Base-by-base conservation (phyloP, 2,329 filamentous ascomycete species). In the Exophiala viscosa region DNA sequence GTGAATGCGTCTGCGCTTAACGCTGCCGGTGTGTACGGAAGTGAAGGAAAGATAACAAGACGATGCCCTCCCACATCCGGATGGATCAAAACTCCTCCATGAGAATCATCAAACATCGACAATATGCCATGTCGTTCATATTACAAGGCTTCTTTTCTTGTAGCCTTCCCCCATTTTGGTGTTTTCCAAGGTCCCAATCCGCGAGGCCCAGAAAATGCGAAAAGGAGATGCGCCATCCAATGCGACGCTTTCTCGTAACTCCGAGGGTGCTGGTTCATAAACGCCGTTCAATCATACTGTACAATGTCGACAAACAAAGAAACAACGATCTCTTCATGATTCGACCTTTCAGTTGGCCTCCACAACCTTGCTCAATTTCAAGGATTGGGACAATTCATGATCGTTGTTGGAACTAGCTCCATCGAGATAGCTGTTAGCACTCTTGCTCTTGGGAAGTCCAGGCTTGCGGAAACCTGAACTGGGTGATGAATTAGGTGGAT, bases 401-500 rank as follows among this genome's bases (percentile, higher is more conserved):
- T 62, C 61, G 40, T 58, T 63, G 54, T 56, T 50, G 47, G 51
- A 49, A 42, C 59, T 55, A 42, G 52, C 55, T 33, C 58, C 57
- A 3, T 62, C 61, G 8, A 64, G 53, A 51, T 63, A 67, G 58
- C 62, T 62, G 50, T 65, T 61, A 28, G 60, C 61, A 50, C 62
- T 65, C 42, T 57, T 50, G 50, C 64, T 67, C 45, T 65, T 64
- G 5, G 62, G 61, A 15, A 64, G 50, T 15, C 38, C 45, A 34
- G 58, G 53, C 39, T 58, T 65, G 55, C 43, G 58, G 44, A 53
- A 52, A 53, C 49, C 47, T 44, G 57, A 50, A 50, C 50, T 68
- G 62, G 60, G 68, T 40, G 58, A 68, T 61, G 59, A 64, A 59
- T 43, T 66, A 60, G 73, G 67, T 54, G 71, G 70, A 46, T 72